These are phyloP conservation scores for Parmelia sp. DNA, from an alignment of 495 filamentous ascomycete species.

Conservation along the genomic window DNA sequence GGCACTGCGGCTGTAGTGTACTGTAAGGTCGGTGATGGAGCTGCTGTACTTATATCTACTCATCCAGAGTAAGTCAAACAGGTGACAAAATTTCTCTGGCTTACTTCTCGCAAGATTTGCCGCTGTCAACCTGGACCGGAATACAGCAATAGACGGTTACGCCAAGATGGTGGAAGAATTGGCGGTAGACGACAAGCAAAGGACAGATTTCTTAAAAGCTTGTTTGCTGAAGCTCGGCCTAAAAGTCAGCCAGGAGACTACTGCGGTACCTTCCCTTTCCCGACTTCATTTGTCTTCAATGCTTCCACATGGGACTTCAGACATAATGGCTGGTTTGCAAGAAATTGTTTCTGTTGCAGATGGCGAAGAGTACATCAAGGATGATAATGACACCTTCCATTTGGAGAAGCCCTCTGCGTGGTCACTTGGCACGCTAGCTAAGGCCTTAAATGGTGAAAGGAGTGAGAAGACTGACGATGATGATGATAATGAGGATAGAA, in stretches of 20 bases:
- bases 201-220: conserved; percentile 72
- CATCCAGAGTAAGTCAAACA: conserved; percentile 76
- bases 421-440: conserved; percentile 51
- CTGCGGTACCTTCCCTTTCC: conserved; percentile 73
- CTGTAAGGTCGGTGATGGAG: conserved; percentile 79
- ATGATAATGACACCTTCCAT: conserved; percentile 79
- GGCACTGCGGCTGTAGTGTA: conserved; percentile 75
- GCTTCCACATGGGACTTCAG: conserved; percentile 54
- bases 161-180: conserved; percentile 61
- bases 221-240: conserved; percentile 80
- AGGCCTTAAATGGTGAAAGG: conserved; percentile 37
- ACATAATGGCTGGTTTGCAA: conserved; percentile 59
- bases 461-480: conserved; percentile 31
- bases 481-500: conserved; percentile 43
- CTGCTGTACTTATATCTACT: conserved; percentile 73
- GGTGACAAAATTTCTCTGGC: not conserved
- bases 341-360: conserved; percentile 63
- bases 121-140: conserved; percentile 63
- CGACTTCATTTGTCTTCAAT: conserved; percentile 75
- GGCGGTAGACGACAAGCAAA: conserved; percentile 59
- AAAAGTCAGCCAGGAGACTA: conserved; percentile 60
- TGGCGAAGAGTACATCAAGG: conserved; percentile 68
- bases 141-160: conserved; percentile 58
- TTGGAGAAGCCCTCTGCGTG: conserved; percentile 60
- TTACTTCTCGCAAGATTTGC: conserved; percentile 60